phyloP scores from a whole-genome alignment of 305 asterid species.

The Fraxinus sp. region DNA sequence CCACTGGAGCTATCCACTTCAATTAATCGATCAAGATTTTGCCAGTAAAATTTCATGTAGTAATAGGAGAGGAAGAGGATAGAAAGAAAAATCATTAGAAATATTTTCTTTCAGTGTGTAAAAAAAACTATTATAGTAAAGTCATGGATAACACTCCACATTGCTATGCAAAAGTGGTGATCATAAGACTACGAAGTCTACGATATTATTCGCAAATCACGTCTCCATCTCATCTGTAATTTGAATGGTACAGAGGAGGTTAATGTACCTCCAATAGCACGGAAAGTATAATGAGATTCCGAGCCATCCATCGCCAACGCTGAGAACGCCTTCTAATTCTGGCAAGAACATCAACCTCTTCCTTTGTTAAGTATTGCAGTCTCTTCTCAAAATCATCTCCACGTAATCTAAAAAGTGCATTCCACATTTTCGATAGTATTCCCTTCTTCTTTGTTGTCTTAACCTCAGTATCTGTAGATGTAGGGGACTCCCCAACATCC shows the following conservation, averaged over 20 bases:
- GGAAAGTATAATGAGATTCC: conserved; percentile 59
- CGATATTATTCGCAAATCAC: neutral
- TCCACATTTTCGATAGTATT: conserved; percentile 70
- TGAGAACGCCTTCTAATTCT: conserved; percentile 66
- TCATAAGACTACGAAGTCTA: neutral
- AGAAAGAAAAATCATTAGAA: neutral
- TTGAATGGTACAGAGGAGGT: neutral
- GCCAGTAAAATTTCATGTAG: neutral
- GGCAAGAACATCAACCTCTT: conserved; percentile 74
- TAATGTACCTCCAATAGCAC: conserved; percentile 63
- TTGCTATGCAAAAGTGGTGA: neutral
- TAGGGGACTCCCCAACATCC: conserved; percentile 46
- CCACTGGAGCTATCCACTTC: neutral
- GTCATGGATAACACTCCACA: neutral
- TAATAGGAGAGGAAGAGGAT: neutral
- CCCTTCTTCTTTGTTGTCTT: conserved; percentile 58
- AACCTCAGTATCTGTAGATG: conserved; percentile 42
- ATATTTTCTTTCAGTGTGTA: neutral
- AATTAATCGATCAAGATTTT: neutral
- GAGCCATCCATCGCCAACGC: conserved; percentile 55
- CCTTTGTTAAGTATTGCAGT: conserved; percentile 79
- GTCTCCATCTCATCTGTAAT: neutral
- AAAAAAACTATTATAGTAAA: neutral
- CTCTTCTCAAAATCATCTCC: conserved; percentile 92
- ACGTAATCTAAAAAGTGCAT: conserved; percentile 54